Evolutionary conservation across 2,329 filamentous ascomycete species (phyloP).

Genomic region (Teratosphaeria viscida): DNA sequence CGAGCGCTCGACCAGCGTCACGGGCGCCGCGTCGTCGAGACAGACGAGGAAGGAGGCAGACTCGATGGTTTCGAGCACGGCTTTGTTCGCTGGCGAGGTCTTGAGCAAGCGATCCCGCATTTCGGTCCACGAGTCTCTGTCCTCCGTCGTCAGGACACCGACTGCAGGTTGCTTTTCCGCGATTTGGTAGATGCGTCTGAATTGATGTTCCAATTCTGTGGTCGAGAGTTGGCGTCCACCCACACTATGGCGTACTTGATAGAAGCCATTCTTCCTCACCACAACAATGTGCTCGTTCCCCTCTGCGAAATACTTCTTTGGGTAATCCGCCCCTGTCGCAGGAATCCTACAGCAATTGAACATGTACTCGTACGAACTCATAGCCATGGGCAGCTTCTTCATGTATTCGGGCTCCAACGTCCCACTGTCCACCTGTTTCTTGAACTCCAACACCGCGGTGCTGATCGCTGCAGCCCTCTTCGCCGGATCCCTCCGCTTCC

Average conservation of each 20-base stretch:
- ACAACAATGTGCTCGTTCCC: conserved; percentile 81
- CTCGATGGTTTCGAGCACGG: conserved; percentile 70
- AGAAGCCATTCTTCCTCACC: conserved; percentile 94
- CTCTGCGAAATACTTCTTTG: conserved; percentile 64
- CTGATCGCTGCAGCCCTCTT: conserved; percentile 89
- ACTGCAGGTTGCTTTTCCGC: conserved; percentile 65
- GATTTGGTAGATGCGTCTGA: conserved; percentile 70
- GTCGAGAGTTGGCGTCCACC: conserved; percentile 78
- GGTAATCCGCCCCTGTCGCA: conserved; percentile 69
- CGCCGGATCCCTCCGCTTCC: conserved; percentile 71
- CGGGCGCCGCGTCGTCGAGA: conserved; percentile 79
- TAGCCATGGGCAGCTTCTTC: conserved; percentile 93
- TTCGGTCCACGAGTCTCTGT: conserved; percentile 87
- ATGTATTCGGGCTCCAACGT: conserved; percentile 95
- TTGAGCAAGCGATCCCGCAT: conserved; percentile 63
- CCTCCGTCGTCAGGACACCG: conserved; percentile 78
- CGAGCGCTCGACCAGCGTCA: conserved; percentile 90
- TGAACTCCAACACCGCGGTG: conserved; percentile 81
- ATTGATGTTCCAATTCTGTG: conserved; percentile 81
- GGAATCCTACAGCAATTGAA: conserved; percentile 89
- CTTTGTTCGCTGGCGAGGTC: conserved; percentile 68
- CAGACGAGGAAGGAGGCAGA: conserved; percentile 84
- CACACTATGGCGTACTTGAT: conserved; percentile 76
- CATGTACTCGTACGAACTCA: conserved; percentile 99
- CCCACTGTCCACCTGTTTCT: conserved; percentile 74